Evolutionary conservation across 371 early-diverging fungal species (phyloP).

Genomic region (Homolaphlyctis polyrhiza): DNA sequence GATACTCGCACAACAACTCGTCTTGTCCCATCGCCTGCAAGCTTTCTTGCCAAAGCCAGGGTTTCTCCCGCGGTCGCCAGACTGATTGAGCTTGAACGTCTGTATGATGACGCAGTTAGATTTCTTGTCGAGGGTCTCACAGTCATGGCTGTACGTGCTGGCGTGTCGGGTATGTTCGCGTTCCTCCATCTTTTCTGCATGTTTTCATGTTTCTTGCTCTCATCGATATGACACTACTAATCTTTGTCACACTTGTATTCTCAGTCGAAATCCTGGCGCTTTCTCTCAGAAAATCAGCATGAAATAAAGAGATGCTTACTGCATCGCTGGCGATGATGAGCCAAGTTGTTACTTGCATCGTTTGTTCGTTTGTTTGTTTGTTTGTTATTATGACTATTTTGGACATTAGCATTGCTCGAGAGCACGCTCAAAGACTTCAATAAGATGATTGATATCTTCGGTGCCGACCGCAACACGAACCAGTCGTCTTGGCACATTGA

Average conservation of each 20-base stretch:
- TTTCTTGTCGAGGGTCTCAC: background rate
- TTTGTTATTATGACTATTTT: too few species aligned
- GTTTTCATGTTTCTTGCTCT: background rate
- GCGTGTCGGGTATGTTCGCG: background rate
- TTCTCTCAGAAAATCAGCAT: too few species aligned
- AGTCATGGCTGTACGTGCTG: constrained; percentile 2
- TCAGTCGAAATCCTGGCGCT: constrained; percentile 3
- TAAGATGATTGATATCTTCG: constrained; percentile 63
- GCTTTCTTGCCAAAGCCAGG: too few species aligned
- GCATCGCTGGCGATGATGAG: too few species aligned
- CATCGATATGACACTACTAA: background rate
- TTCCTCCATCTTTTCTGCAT: background rate
- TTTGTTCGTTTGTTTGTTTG: too few species aligned
- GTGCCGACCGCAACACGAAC: constrained; percentile 89
- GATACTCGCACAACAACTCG: too few species aligned
- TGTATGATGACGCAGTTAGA: background rate
- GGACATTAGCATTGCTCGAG: constrained; percentile 34
- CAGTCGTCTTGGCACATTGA: constrained; percentile 69
- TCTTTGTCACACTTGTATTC: background rate
- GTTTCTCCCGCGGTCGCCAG: background rate
- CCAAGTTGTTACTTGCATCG: too few species aligned
- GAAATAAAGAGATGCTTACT: too few species aligned
- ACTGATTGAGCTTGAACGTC: background rate
- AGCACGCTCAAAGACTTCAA: constrained; percentile 64
- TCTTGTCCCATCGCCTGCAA: too few species aligned